Evolutionary conservation across 2,329 filamentous ascomycete species (phyloP).

Genomic region (Alternaria conjuncta): DNA sequence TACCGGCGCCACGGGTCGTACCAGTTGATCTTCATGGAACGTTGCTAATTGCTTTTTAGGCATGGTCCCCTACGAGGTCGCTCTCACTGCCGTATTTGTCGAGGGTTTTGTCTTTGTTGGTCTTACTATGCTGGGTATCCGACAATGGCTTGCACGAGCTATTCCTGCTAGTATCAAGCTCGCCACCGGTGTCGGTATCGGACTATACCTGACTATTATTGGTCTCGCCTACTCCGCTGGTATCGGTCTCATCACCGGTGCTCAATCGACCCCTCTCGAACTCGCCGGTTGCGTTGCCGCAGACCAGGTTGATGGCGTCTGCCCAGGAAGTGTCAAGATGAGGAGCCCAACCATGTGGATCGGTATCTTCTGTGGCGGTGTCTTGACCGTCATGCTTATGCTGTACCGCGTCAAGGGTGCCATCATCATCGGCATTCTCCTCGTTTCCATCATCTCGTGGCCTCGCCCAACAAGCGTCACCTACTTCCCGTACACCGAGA

Average conservation of each 20-base stretch:
- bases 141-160: conserved; percentile 70
- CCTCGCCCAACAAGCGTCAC: conserved; percentile 77
- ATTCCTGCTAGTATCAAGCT: conserved; percentile 87
- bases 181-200: conserved; percentile 84
- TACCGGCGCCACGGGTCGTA: not conserved
- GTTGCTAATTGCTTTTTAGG: conserved; percentile 32
- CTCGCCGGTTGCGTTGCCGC: conserved; percentile 75
- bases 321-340: conserved; percentile 74
- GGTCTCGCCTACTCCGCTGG: conserved; percentile 81
- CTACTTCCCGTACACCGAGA: conserved; percentile 75
- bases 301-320: conserved; percentile 58
- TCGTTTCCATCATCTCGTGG: conserved; percentile 90
- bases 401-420: conserved; percentile 87
- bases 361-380: conserved; percentile 84
- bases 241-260: conserved; percentile 78
- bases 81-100: conserved; percentile 85
- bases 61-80: conserved; percentile 74
- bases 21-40: conserved; percentile 7
- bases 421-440: conserved; percentile 80
- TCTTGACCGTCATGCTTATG: conserved; percentile 81
- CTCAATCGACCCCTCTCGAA: conserved; percentile 70
- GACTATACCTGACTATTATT: conserved; percentile 79
- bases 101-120: conserved; percentile 86
- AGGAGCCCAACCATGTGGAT: conserved; percentile 84
- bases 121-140: conserved; percentile 74